Evolutionary conservation across 2,329 filamentous ascomycete species (phyloP), one percentile per base, ranked within the genome.

Genomic region (Chrysosporium queenslandicum): DNA sequence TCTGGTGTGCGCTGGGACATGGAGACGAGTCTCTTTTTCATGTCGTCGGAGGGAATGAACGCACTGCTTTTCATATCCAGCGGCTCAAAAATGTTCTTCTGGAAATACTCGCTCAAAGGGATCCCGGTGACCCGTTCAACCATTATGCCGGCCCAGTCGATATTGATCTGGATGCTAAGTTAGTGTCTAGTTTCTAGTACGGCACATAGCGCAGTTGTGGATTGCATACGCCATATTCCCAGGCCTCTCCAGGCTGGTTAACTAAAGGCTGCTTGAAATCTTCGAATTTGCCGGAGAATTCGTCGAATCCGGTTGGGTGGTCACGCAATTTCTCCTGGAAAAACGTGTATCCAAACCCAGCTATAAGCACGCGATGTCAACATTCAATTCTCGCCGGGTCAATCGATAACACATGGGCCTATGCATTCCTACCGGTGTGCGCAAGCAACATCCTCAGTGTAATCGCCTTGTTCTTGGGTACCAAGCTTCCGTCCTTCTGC

Each of bases 181-280:
- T n/a, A n/a, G n/a, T n/a, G n/a, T n/a, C n/a, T n/a, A n/a, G n/a
- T n/a, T n/a, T n/a, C n/a, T n/a, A n/a, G n/a, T n/a, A n/a, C n/a
- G n/a, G n/a, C n/a, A 5, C 16, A 14, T 50, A 4, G 55, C 55
- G 61, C 54, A n/a, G 8, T 14, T 16, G 20, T 2, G 23, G 16
- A 3, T 41, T 58, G 66, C 71, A 68, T 65, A 77, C 74, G 1
- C 77, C 76, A 21, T 84, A 84, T 52, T 78, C 74, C 78, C 79
- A 85, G 2, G 69, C 69, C 29, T 75, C 72, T 0, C 82, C 81
- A 0, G 82, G 82, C 56, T 85, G 79, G 57, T 81, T 81, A 1
- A 83, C 63, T 20, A 86, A 64, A 0, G 80, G 77, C 56, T 69
- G 63, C 45, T 74, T 60, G 46, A 83, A 68, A 16, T 78, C 78